These are phyloP conservation scores for Spiraea crenata DNA, from an alignment of 331 rosid species.

Conservation along the genomic window DNA sequence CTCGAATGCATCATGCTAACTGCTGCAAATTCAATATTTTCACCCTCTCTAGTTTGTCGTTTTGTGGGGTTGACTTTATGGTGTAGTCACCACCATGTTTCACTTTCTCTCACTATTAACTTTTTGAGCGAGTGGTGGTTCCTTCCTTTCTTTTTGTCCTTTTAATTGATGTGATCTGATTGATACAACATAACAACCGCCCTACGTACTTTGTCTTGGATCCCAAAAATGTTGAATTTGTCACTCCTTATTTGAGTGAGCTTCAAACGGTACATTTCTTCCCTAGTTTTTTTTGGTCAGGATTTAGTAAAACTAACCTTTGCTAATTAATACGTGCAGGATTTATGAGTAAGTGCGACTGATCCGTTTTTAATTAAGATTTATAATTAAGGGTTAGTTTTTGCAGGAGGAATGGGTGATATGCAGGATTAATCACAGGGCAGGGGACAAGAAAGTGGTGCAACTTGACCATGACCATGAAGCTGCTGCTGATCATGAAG, in stretches of 20 bases:
- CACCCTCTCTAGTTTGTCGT: constrained; percentile 27
- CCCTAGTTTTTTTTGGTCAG: no score
- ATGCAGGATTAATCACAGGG: constrained; percentile 71
- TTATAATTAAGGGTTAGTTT: no score
- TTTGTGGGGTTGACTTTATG: constrained; percentile 36
- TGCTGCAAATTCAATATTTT: not conserved
- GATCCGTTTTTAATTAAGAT: not conserved
- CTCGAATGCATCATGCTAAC: no score
- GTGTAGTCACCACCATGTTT: not conserved
- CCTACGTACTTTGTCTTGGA: no score
- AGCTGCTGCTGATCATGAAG: not conserved
- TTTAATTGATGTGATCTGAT: constrained; percentile 18
- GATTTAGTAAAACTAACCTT: no score
- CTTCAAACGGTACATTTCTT: no score
- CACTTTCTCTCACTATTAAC: constrained; percentile 12
- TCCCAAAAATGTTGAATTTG: no score
- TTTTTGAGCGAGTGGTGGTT: not conserved
- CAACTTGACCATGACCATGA: constrained; percentile 1
- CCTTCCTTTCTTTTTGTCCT: not conserved
- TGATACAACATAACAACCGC: not conserved
- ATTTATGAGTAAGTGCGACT: not conserved
- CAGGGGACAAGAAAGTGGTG: constrained; percentile 42
- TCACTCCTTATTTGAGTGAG: no score
- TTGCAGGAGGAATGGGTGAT: constrained; percentile 88
- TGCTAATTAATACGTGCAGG: no score